Percentiles rank a stretch among this genome's conserved stretches.
Conservation (phyloP, 2,329 filamentous ascomycete species). For the Calonectria naviculata region DNA sequence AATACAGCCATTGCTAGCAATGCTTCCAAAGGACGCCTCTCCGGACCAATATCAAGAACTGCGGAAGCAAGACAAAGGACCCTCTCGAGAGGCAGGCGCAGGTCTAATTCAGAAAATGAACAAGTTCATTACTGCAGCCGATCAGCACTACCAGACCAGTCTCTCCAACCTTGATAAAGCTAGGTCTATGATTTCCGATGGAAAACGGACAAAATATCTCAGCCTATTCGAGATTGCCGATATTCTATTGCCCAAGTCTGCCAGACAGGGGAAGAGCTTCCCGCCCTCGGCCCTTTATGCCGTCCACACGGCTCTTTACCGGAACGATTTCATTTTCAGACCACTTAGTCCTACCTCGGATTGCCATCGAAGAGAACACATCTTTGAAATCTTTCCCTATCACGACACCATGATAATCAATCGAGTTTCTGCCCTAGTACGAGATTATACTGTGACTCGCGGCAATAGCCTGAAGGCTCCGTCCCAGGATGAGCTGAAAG, state of each 20-base stretch:
- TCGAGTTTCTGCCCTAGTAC: constrained; percentile 46
- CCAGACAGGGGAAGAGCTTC: constrained; percentile 51
- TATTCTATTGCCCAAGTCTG: constrained; percentile 51
- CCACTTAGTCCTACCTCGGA: constrained; percentile 60
- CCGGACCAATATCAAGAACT: constrained; percentile 46
- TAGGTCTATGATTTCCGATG: constrained; percentile 51
- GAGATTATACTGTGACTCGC: constrained; percentile 42
- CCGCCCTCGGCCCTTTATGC: constrained; percentile 70
- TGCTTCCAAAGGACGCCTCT: constrained; percentile 42
- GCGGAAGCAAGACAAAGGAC: constrained; percentile 51
- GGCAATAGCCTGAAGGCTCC: constrained; percentile 27
- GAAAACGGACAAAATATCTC: constrained; percentile 54
- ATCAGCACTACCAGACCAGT: constrained; percentile 59
- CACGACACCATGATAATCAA: constrained; percentile 43
- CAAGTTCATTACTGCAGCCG: constrained; percentile 55
- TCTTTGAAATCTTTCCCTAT: constrained; percentile 68
- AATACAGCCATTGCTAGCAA: constrained; percentile 50
- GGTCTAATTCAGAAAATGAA: constrained; percentile 60
- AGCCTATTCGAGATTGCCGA: constrained; percentile 64
- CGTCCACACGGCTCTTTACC: constrained; percentile 72
- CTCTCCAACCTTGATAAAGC: constrained; percentile 61
- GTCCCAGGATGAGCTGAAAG: constrained; percentile 27
- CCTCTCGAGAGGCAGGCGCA: constrained; percentile 55
- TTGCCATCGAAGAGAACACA: constrained; percentile 59
- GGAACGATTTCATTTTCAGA: constrained; percentile 70